Base-by-base conservation (phyloP, 352 stramenopile genomes). In the Phytophthora cactorum region DNA sequence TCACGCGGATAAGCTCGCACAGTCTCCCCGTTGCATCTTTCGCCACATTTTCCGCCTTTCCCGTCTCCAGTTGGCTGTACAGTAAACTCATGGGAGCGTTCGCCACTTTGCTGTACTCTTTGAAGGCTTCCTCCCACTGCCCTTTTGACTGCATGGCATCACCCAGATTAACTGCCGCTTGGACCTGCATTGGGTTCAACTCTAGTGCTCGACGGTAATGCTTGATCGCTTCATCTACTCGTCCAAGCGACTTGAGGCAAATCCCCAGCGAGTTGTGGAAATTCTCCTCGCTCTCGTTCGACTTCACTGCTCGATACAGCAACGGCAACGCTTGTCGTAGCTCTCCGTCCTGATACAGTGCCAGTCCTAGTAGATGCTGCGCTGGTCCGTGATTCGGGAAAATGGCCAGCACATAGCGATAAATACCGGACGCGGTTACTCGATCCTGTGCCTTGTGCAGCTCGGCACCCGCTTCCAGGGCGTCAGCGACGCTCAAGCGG, bases 181-280 rank as follows among this genome's bases (percentile, higher is more conserved):
- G 55, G 2, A 82, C 34, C 31, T 68, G 79, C 52, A 73, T 68
- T 8, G 86, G 81, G 10, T 72, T 59, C 1, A 95, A 65, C 63
- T 82, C 72, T 28, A 95, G 52, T 1, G 85, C 87, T 5, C 62
- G 59, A 2, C 73, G 68, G 25, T 80, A 92, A 49, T 85, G 66
- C 34, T 70, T 31, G 39, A 90, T 75, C 0, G 83, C 85, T 44
- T 92, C 82, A 1, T 81, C 60, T 8, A 66, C 59, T 2, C 59
- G 62, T 3, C 71, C 74, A 38, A 88, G 28, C 0, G 70, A 63
- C 27, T 82, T 81, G 4, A 90, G 72, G 52, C 77, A 89, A 11
- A 85, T 69, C 2, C 71, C 87, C 15, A 87, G 52, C 10, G 81
- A 84, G 57, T 87, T 84, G 66, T 91, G 74, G 29, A 85, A 82